Evolutionary conservation across 148 eudicot species (phyloP).

Genomic region (Limonium bicolor): DNA sequence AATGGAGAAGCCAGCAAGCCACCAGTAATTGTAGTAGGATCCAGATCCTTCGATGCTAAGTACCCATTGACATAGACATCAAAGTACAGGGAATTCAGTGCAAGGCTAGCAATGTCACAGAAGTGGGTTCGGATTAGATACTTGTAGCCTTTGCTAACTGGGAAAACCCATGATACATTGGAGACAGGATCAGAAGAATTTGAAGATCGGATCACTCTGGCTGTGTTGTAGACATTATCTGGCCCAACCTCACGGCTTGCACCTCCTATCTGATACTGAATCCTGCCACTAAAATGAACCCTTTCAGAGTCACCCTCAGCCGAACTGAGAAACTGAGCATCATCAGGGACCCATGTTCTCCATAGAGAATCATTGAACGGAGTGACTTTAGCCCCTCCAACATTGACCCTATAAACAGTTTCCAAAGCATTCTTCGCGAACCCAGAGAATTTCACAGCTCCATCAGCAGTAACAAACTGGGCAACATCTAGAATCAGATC

Average conservation of each 20-base stretch:
- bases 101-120: constrained; percentile 73
- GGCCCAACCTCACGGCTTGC: constrained; percentile 83
- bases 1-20: constrained; percentile 52
- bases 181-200: constrained; percentile 14
- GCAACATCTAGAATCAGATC: constrained; percentile 62
- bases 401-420: constrained; percentile 58
- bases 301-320: constrained; percentile 19
- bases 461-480: constrained; percentile 20
- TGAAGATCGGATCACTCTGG: constrained; percentile 37
- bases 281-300: constrained; percentile 52
- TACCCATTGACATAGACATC: constrained; percentile 69
- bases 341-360: constrained; percentile 87
- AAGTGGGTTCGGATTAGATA: constrained; percentile 73
- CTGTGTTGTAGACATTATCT: constrained; percentile 70
- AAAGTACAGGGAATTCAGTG: constrained; percentile 40
- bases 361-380: constrained; percentile 92
- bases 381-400: constrained; percentile 82
- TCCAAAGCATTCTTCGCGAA: constrained; percentile 41
- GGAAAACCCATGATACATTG: constrained; percentile 54
- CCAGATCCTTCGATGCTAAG: constrained; percentile 47
- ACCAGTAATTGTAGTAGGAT: constrained; percentile 25
- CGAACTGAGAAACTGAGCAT: constrained; percentile 36
- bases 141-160: constrained; percentile 35
- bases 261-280: constrained; percentile 54
- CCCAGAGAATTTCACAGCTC: constrained; percentile 29